Evolutionary conservation across 192 early-diverging fungal genomes (phyloP).

Genomic region (Thamnidium elegans): DNA sequence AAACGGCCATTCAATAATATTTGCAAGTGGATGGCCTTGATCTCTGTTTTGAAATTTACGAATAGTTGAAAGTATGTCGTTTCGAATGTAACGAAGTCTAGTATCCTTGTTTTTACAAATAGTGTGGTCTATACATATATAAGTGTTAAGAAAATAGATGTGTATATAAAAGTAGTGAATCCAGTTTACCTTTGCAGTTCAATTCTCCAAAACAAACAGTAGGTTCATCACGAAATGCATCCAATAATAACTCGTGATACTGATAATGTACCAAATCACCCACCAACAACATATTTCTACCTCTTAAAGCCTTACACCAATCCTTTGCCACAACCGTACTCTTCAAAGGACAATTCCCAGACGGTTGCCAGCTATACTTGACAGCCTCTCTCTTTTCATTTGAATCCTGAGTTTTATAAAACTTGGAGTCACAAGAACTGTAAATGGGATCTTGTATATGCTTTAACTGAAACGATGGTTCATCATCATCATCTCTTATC

Average conservation of each 20-base stretch:
- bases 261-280: conserved; percentile 53
- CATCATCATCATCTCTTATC: conserved; percentile 7
- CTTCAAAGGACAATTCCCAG: conserved; percentile 18
- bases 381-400: conserved; percentile 19
- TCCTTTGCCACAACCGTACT: conserved; percentile 16
- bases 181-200: conserved; percentile 50
- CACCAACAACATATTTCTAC: conserved; percentile 45
- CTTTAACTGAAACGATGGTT: neutral
- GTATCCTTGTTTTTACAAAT: conserved; percentile 26
- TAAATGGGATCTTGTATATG: conserved; percentile 38
- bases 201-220: conserved; percentile 55
- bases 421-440: conserved; percentile 27
- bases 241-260: conserved; percentile 51
- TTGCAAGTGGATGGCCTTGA: conserved; percentile 32
- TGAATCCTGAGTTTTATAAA: conserved; percentile 9
- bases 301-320: conserved; percentile 41
- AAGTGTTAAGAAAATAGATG: neutral
- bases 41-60: conserved; percentile 1
- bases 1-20: conserved; percentile 47
- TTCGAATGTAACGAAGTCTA: conserved; percentile 39
- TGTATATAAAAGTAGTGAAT: conserved; percentile 9
- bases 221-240: conserved; percentile 51
- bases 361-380: conserved; percentile 27
- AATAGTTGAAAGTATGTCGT: conserved; percentile 43
- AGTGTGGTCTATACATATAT: conserved; percentile 29